phyloP scores from a whole-genome alignment of 2,329 filamentous ascomycete species.

The Monosporascus sp. region DNA sequence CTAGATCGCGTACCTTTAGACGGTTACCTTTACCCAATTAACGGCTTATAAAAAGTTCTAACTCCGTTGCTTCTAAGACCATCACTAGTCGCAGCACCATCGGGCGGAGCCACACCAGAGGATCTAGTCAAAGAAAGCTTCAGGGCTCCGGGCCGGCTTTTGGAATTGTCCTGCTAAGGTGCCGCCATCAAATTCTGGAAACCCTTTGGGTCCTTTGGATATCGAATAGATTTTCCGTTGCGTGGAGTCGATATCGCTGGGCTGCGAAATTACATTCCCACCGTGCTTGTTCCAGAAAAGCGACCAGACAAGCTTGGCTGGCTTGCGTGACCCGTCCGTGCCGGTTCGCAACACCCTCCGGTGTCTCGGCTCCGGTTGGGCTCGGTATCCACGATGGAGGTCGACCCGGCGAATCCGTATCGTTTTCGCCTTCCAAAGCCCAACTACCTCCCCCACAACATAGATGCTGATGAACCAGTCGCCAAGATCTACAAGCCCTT shows the following conservation, averaged over 20 bases:
- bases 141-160: no score
- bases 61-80: background rate
- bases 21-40: background rate
- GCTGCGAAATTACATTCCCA: no score
- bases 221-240: no score
- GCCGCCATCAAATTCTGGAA: no score
- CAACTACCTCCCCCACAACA: conserved; percentile 55
- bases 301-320: background rate
- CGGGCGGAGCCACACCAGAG: no score
- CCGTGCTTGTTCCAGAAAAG: no score
- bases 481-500: conserved; percentile 48
- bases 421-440: conserved; percentile 51
- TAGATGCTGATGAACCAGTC: conserved; percentile 44
- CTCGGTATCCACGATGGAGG: conserved; percentile 29
- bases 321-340: background rate
- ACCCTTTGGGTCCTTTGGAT: no score
- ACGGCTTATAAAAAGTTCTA: background rate
- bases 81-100: no score
- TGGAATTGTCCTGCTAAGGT: no score
- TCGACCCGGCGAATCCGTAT: conserved; percentile 39
- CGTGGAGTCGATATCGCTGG: no score
- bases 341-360: background rate
- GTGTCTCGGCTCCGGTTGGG: conserved; percentile 1
- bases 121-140: no score
- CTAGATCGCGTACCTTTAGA: background rate